These are phyloP conservation scores for Talaromyces sp. DNA, from an alignment of 2,329 filamentous ascomycete genomes.

Conservation along the genomic window DNA sequence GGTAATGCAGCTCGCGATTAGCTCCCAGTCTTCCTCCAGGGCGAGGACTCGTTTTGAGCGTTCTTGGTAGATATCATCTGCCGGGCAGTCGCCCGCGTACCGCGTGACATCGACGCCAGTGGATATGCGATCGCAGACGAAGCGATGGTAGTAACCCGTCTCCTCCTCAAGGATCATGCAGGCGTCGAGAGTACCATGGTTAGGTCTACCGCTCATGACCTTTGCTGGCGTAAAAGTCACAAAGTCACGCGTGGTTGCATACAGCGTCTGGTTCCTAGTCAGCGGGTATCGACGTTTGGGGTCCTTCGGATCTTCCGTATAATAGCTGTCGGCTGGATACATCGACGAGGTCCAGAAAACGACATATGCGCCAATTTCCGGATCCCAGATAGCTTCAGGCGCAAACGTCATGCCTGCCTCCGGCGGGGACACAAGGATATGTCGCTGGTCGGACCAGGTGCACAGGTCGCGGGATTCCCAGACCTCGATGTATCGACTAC, in stretches of 20 bases:
- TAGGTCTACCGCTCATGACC: neutral
- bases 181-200: conserved; percentile 3
- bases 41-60: neutral
- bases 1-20: neutral
- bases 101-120: neutral
- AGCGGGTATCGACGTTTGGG: neutral
- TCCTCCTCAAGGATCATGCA: neutral
- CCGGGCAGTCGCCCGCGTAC: neutral
- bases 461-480: conserved; percentile 4
- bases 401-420: conserved; percentile 3
- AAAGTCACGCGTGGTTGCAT: conserved; percentile 1
- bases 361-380: neutral
- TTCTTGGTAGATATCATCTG: conserved; percentile 10
- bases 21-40: neutral
- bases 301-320: neutral
- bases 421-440: neutral
- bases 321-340: neutral
- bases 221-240: neutral
- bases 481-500: conserved; percentile 3
- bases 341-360: conserved; percentile 4
- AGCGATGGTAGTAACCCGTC: conserved; percentile 4
- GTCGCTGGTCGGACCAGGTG: conserved; percentile 3
- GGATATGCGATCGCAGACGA: conserved; percentile 2
- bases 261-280: neutral
- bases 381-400: conserved; percentile 2